phyloP scores from a whole-genome alignment of 164 flowering plant species.

The Vitis cinerea region DNA sequence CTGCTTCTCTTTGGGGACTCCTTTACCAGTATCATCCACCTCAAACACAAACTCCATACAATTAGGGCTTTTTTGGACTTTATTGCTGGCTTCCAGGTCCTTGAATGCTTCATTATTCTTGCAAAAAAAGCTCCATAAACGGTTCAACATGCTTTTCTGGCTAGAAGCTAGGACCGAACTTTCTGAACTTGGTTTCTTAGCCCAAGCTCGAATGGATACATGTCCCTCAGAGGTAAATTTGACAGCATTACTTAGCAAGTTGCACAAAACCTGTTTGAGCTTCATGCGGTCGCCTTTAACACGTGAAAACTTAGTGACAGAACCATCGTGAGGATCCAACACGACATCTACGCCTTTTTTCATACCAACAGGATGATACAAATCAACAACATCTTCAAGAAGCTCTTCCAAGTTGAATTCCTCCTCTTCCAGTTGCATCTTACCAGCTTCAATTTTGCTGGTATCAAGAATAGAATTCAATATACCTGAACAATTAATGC shows the following conservation, averaged over 20 bases:
- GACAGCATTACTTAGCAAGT: constrained; percentile 83
- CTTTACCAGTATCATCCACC: constrained; percentile 85
- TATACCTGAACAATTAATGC: constrained; percentile 42
- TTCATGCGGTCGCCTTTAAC: constrained; percentile 75
- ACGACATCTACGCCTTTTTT: constrained; percentile 77
- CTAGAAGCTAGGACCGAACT: constrained; percentile 20
- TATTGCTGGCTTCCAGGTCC: constrained; percentile 10
- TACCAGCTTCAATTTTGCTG: constrained; percentile 87
- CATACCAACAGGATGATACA: constrained; percentile 51
- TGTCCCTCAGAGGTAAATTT: constrained; percentile 82
- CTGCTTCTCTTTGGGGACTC: constrained; percentile 78
- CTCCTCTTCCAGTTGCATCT: constrained; percentile 68
- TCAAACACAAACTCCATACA: constrained; percentile 61
- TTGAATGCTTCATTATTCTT: constrained; percentile 11
- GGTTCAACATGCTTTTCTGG: constrained; percentile 4
- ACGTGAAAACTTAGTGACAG: constrained; percentile 33
- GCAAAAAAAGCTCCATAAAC: constrained; percentile 9
- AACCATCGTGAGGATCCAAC: constrained; percentile 66
- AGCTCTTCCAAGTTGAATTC: constrained; percentile 62
- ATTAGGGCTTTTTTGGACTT: constrained; percentile 20
- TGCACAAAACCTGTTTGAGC: constrained; percentile 62
- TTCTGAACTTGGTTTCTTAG: constrained; percentile 42
- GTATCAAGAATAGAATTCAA: constrained; percentile 79
- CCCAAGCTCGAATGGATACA: constrained; percentile 62
- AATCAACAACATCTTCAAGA: constrained; percentile 70